Percentiles rank a stretch among this genome's conserved stretches.
Evolutionary conservation across 495 filamentous ascomycete species (phyloP).

Genomic region (Hyaloscypha bicolor): DNA sequence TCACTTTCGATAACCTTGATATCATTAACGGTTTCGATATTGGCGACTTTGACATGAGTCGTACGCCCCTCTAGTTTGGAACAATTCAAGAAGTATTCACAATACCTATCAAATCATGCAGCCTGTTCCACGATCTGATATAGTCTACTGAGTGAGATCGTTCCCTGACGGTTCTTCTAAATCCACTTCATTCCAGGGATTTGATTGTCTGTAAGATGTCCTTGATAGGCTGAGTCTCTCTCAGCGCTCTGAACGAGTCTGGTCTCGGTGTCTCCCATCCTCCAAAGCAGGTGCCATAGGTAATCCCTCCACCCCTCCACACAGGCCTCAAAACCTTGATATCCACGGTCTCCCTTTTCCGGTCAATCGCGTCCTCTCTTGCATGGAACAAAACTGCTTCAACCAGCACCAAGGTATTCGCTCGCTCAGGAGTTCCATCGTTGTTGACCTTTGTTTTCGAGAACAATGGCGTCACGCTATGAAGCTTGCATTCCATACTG

Average conservation of each 20-base stretch:
- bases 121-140: no score
- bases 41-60: neutral
- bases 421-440: slow-evolving; percentile 55
- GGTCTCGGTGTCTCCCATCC: slow-evolving; percentile 18
- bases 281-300: slow-evolving; percentile 54
- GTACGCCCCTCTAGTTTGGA: neutral
- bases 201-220: neutral
- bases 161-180: no score
- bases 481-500: slow-evolving; percentile 61
- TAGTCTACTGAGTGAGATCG: no score
- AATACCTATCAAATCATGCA: no score
- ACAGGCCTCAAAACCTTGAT: slow-evolving; percentile 65
- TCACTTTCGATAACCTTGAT: slow-evolving; percentile 3
- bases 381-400: slow-evolving; percentile 87
- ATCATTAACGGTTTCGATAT: slow-evolving; percentile 1
- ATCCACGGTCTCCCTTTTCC: slow-evolving; percentile 68
- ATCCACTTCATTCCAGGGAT: no score
- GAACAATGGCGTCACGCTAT: slow-evolving; percentile 6
- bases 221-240: neutral
- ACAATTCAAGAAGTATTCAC: no score
- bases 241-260: slow-evolving; percentile 9
- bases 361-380: slow-evolving; percentile 80
- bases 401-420: slow-evolving; percentile 68
- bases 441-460: slow-evolving; percentile 37
- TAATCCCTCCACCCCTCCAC: slow-evolving; percentile 77